Base-by-base conservation (phyloP, 164 flowering plant species). In the Macadamia tetraphylla region DNA sequence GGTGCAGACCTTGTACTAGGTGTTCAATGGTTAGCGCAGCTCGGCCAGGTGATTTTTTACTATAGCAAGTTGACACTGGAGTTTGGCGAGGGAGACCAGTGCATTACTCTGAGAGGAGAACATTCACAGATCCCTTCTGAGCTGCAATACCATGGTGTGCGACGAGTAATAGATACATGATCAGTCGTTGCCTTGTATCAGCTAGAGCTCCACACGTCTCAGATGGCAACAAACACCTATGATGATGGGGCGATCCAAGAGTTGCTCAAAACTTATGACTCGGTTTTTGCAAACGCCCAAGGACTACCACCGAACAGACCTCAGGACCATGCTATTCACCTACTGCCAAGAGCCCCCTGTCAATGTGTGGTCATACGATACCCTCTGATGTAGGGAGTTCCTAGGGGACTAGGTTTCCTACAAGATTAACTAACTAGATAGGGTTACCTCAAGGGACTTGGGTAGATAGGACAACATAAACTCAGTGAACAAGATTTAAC, bases 281-380 rank as follows among this genome's bases (percentile, higher is more conserved):
- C 51, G 1, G 13, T 63, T 46, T 44, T 48, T 46, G 53, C 6
- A 9, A 46, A 46, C 23, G 40, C 40, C 40, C 40, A 2, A 3
- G 46, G 31, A 5, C 29, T n/a, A n/a, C 6, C 59, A n/a, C 1
- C 29, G 8, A n/a, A 1, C 29, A 9, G 6, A 29, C 32, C 7
- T 9, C 66, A 30, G 46, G 35, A 63, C 18, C 66, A 63, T 14
- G 18, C 55, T 55, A 46, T 63, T 7, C 56, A 63, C 1, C 48
- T 68, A 0, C 43, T 46, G 6, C 67, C 55, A 4, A 64, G 63
- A 1, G 18, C 3, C 0, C 13, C 46, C 4, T 0, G 52, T 68
- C 15, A 68, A 58, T 5, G 48, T 69, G 0, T 32, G 63, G 0
- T 67, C 77, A 1, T 74, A 69, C n/a, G 60, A 12, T 62, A 69